Evolutionary conservation across 2,329 filamentous ascomycete species (phyloP).

Genomic region (Colletotrichum sp.): DNA sequence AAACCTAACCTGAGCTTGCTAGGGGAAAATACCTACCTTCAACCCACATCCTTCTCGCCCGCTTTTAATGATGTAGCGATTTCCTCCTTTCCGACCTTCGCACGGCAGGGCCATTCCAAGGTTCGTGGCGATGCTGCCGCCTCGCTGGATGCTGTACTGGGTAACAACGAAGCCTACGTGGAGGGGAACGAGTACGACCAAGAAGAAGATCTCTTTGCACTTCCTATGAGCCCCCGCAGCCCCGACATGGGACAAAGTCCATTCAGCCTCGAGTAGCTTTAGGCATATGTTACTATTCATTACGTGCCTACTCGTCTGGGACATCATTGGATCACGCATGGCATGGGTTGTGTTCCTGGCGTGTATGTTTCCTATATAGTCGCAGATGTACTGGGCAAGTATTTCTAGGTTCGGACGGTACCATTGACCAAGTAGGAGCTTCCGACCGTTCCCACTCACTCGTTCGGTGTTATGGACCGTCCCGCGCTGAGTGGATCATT

Average conservation of each 20-base stretch:
- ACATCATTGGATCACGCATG: background rate
- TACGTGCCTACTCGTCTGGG: background rate
- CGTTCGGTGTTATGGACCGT: background rate
- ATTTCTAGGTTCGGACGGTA: background rate
- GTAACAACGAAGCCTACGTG: constrained; percentile 27
- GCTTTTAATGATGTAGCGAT: constrained; percentile 37
- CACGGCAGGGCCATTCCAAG: constrained; percentile 2
- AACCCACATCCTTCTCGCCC: constrained; percentile 36
- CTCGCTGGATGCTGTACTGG: constrained; percentile 46
- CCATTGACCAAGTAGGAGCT: background rate
- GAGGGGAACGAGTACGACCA: constrained; percentile 51
- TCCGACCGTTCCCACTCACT: background rate
- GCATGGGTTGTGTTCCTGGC: background rate
- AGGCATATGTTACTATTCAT: background rate
- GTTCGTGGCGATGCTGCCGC: constrained; percentile 26
- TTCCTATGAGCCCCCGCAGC: constrained; percentile 84
- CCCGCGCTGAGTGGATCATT: background rate
- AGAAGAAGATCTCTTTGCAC: constrained; percentile 85
- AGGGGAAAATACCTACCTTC: constrained; percentile 25
- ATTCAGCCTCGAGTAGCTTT: constrained; percentile 59
- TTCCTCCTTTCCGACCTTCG: constrained; percentile 38
- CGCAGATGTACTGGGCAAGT: background rate
- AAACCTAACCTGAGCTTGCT: background rate
- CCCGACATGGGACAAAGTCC: constrained; percentile 87
- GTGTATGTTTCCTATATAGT: background rate